Percentiles rank a stretch among this genome's conserved stretches.
Evolutionary conservation across 805 yeast species (phyloP).

Genomic region (Brettanomyces sp.): DNA sequence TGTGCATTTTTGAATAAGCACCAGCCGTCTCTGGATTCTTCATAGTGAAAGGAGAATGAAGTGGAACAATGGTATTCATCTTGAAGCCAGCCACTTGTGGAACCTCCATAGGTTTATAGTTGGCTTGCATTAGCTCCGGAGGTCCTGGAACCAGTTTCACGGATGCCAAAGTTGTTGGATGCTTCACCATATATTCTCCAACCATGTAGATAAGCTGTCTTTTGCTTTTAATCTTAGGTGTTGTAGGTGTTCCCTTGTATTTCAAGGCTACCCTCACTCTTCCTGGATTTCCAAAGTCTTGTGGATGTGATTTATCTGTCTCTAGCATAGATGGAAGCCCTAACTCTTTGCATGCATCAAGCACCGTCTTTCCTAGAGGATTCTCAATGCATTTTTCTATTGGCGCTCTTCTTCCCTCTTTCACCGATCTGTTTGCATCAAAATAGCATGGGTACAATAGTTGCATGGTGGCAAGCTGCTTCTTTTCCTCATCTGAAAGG

Average conservation of each 20-base stretch:
- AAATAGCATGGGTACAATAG: conserved; percentile 87
- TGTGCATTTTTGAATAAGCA: conserved; percentile 49
- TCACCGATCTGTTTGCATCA: conserved; percentile 64
- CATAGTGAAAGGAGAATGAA: conserved; percentile 69
- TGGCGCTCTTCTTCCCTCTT: conserved; percentile 78
- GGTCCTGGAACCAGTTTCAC: conserved; percentile 60
- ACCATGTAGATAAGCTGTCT: conserved; percentile 56
- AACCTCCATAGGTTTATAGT: conserved; percentile 45
- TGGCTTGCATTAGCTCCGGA: conserved; percentile 42
- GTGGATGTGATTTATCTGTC: conserved; percentile 86
- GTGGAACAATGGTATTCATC: conserved; percentile 84
- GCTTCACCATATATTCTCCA: conserved; percentile 48
- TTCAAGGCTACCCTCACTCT: conserved; percentile 71
- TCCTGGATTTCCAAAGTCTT: conserved; percentile 97
- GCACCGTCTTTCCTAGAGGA: conserved; percentile 77
- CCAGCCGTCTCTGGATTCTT: conserved; percentile 76
- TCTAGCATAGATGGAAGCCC: conserved; percentile 40
- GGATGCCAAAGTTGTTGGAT: conserved; percentile 62
- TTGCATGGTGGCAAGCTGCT: conserved; percentile 62
- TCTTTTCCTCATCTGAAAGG: conserved; percentile 47
- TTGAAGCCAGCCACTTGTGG: conserved; percentile 81
- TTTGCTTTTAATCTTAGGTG: conserved; percentile 37
- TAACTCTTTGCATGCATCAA: conserved; percentile 50
- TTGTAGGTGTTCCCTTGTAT: conserved; percentile 33
- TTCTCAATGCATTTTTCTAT: conserved; percentile 63